Percentiles rank a stretch among this genome's conserved stretches.
Conservation (phyloP, 2,329 filamentous ascomycete species). For the Xylaria sp. region DNA sequence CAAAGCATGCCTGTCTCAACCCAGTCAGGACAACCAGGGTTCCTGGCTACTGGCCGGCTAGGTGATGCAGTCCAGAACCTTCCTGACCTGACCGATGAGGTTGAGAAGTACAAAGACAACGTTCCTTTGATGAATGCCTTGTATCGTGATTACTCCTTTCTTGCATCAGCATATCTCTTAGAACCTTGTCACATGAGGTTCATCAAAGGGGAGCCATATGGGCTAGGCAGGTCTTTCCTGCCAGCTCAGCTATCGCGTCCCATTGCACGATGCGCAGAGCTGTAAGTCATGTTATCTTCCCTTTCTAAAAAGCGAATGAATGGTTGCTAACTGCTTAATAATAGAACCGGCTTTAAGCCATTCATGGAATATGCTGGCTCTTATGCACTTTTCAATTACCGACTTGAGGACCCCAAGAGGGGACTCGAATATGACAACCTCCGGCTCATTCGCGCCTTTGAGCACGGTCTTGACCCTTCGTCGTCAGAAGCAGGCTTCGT, state of each 20-base stretch:
- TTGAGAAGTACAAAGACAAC: slow-evolving; percentile 79
- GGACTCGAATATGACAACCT: slow-evolving; percentile 74
- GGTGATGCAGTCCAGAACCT: slow-evolving; percentile 80
- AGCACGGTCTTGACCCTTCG: slow-evolving; percentile 83
- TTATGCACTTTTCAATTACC: slow-evolving; percentile 76
- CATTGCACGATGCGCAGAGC: slow-evolving; percentile 82
- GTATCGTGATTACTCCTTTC: slow-evolving; percentile 91
- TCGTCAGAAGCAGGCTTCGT: slow-evolving; percentile 96
- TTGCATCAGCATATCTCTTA: slow-evolving; percentile 87
- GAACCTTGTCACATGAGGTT: slow-evolving; percentile 88
- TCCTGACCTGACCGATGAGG: slow-evolving; percentile 76
- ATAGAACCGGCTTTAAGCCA: slow-evolving; percentile 79
- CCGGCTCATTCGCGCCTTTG: slow-evolving; percentile 89
- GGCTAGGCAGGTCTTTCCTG: slow-evolving; percentile 77
- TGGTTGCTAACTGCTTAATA: slow-evolving; percentile 18
- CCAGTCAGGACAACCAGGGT: slow-evolving; percentile 75
- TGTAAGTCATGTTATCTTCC: slow-evolving; percentile 68
- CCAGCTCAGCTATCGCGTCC: slow-evolving; percentile 81
- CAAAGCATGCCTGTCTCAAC: slow-evolving; percentile 72
- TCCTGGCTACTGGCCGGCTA: slow-evolving; percentile 78
- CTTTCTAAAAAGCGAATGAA: slow-evolving; percentile 2
- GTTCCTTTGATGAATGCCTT: slow-evolving; percentile 84
- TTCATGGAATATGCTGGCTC: slow-evolving; percentile 88
- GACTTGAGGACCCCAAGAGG: slow-evolving; percentile 63
- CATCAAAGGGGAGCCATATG: slow-evolving; percentile 78